Percentiles rank a stretch among this genome's conserved stretches.
Evolutionary conservation across 768 basidiomycete species (phyloP).

Genomic region (Psilocybe tampanensis): DNA sequence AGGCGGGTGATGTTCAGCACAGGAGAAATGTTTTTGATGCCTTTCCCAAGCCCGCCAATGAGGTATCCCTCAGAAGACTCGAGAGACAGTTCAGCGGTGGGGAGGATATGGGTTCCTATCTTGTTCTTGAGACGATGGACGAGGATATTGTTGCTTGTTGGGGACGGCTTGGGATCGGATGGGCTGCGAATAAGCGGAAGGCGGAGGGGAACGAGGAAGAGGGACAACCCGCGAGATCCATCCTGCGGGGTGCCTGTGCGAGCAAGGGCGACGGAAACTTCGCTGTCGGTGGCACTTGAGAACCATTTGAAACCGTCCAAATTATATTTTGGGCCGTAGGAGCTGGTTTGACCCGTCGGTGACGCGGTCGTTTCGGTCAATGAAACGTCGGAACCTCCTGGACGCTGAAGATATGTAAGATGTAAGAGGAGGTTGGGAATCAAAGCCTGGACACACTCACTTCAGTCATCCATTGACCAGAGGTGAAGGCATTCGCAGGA

Average conservation of each 20-base stretch:
- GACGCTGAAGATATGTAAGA: constrained; percentile 48
- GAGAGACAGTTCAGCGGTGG: constrained; percentile 75
- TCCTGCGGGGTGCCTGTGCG: constrained; percentile 58
- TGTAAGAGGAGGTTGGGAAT: constrained; percentile 27
- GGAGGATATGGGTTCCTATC: constrained; percentile 72
- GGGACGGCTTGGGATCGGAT: constrained; percentile 40
- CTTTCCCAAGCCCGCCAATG: constrained; percentile 57
- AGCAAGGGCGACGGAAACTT: constrained; percentile 72
- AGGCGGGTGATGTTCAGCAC: constrained; percentile 80
- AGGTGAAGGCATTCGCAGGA: constrained; percentile 61
- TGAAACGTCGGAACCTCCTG: constrained; percentile 78
- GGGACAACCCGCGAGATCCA: constrained; percentile 69
- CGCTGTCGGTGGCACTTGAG: constrained; percentile 78
- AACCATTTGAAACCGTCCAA: constrained; percentile 84
- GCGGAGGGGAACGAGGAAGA: constrained; percentile 73
- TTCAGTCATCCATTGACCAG: constrained; percentile 89
- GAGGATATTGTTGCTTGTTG: constrained; percentile 64
- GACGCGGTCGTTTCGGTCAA: constrained; percentile 68
- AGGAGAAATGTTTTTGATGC: constrained; percentile 67
- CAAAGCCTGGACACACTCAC: constrained; percentile 33
- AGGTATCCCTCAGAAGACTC: constrained; percentile 62
- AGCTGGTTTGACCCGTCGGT: constrained; percentile 32
- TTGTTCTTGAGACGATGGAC: constrained; percentile 80
- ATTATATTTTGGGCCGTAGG: constrained; percentile 53
- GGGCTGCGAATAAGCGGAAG: constrained; percentile 51